phyloP scores from a whole-genome alignment of 495 filamentous ascomycete genomes.

The Penicillium roqueforti region DNA sequence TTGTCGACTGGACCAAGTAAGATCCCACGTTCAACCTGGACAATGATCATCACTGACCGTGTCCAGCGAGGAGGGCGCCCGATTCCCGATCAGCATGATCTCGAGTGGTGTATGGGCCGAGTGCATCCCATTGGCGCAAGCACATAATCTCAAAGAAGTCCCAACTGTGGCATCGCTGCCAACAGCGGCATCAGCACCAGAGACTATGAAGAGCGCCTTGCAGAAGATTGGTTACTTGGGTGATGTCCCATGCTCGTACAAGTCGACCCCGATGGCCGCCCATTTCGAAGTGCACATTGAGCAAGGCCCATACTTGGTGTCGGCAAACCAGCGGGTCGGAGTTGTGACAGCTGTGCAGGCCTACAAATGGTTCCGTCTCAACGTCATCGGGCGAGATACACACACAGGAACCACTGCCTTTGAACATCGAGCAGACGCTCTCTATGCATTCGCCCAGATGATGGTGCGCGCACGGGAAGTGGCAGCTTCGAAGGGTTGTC shows the following conservation, averaged over 20 bases:
- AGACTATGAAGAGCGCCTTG: slow-evolving; percentile 65
- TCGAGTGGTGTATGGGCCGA: slow-evolving; percentile 76
- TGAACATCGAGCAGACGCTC: slow-evolving; percentile 53
- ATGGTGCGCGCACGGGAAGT: slow-evolving; percentile 62
- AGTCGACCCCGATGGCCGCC: slow-evolving; percentile 65
- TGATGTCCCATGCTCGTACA: slow-evolving; percentile 50
- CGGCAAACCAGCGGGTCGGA: slow-evolving; percentile 58
- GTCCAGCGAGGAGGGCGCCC: slow-evolving; percentile 66
- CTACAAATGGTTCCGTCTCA: slow-evolving; percentile 68
- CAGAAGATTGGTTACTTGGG: slow-evolving; percentile 70
- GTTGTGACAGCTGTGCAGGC: slow-evolving; percentile 64
- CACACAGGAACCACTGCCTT: slow-evolving; percentile 78
- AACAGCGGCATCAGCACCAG: slow-evolving; percentile 43
- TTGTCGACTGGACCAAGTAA: slow-evolving; percentile 78
- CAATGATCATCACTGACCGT: slow-evolving; percentile 11
- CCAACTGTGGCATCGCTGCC: slow-evolving; percentile 44
- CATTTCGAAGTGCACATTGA: slow-evolving; percentile 86
- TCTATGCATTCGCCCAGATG: slow-evolving; percentile 64
- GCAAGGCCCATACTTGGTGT: slow-evolving; percentile 69
- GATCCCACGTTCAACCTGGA: not conserved
- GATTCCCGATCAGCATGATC: slow-evolving; percentile 75
- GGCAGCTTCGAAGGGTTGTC: slow-evolving; percentile 49
- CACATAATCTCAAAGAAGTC: slow-evolving; percentile 55
- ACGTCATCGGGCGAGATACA: slow-evolving; percentile 60
- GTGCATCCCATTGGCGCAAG: slow-evolving; percentile 56